These are phyloP conservation scores for Nicotiana knightiana DNA, from an alignment of 257 asterid species.

Conservation along the genomic window DNA sequence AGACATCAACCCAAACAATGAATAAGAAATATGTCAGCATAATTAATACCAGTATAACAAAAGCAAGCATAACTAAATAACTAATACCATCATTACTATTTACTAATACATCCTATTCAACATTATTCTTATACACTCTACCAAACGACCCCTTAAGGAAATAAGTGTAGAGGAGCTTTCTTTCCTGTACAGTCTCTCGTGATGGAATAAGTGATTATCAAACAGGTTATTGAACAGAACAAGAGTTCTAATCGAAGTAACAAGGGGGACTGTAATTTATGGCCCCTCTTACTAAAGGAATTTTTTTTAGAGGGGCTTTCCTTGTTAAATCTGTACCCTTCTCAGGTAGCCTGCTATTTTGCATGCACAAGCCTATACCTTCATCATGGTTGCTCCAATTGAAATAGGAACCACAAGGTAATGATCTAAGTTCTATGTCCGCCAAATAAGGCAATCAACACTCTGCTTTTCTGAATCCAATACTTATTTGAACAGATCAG, in stretches of 20 bases:
- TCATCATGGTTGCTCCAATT: neutral
- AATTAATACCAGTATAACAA: too few species aligned
- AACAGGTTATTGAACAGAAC: neutral
- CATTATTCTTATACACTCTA: too few species aligned
- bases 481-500: neutral
- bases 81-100: too few species aligned
- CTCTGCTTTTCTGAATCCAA: neutral
- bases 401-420: neutral
- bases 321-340: neutral
- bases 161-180: neutral
- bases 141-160: neutral
- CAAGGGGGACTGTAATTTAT: neutral
- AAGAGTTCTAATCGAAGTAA: neutral
- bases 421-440: neutral
- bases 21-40: too few species aligned
- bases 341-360: neutral
- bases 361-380: neutral
- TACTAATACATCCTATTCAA: too few species aligned
- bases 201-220: neutral
- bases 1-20: too few species aligned
- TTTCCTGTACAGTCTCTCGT: neutral
- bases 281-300: neutral
- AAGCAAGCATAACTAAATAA: too few species aligned
- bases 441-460: neutral
- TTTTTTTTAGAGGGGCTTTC: neutral